Percentiles rank a stretch among this genome's conserved stretches.
Evolutionary conservation across 768 basidiomycete species (phyloP).

Genomic region (Boletus rubropictus): DNA sequence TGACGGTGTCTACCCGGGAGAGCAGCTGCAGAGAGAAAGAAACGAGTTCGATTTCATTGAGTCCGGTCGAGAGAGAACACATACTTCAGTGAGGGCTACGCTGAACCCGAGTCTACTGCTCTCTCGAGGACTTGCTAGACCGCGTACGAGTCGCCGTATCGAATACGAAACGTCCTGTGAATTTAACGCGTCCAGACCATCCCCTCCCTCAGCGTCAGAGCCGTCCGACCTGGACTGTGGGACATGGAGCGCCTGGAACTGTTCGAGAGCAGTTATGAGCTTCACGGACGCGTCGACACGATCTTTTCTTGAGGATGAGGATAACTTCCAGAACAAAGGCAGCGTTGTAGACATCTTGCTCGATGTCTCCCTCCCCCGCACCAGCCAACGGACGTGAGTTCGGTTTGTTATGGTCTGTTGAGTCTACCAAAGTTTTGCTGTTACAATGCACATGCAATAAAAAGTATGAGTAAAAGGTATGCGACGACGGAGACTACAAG

Average conservation of each 20-base stretch:
- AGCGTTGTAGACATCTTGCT: constrained; percentile 74
- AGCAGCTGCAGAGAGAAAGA: constrained; percentile 51
- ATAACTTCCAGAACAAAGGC: constrained; percentile 91
- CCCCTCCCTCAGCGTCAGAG: constrained; percentile 40
- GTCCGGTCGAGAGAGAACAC: constrained; percentile 13
- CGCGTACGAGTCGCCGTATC: constrained; percentile 78
- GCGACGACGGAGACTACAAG: not conserved
- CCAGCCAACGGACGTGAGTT: constrained; percentile 3
- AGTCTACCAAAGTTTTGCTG: not conserved
- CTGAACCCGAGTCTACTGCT: constrained; percentile 93
- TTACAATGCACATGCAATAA: too few species aligned
- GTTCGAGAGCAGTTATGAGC: constrained; percentile 73
- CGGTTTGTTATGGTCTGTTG: constrained; percentile 27
- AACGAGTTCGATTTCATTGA: constrained; percentile 2
- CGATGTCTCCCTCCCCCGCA: not conserved
- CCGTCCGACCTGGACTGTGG: constrained; percentile 40
- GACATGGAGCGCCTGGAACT: constrained; percentile 69
- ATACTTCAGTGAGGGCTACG: constrained; percentile 90
- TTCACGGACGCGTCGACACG: constrained; percentile 83
- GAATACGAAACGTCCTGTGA: constrained; percentile 92
- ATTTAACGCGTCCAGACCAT: constrained; percentile 61
- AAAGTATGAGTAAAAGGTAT: constrained; percentile 3
- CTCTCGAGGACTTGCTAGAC: constrained; percentile 87
- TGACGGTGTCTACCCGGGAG: constrained; percentile 70
- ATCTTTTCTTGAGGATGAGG: constrained; percentile 72